These are phyloP conservation scores for Apiotrichum porosum DNA, from an alignment of 1,284 basidiomycete species.

Conservation along the genomic window DNA sequence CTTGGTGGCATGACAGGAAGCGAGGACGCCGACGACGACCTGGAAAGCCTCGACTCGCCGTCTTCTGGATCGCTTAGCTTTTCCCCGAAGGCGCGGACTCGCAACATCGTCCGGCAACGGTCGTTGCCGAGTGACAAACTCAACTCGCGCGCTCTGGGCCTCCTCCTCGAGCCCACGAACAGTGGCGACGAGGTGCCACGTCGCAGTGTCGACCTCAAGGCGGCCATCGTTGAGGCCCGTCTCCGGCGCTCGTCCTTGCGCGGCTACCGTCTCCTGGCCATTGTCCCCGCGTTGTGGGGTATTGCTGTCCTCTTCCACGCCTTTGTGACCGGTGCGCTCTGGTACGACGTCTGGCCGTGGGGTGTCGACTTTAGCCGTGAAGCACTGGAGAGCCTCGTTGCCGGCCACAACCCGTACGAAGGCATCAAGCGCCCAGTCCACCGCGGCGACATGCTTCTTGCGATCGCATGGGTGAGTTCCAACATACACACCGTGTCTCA, in stretches of 20 bases:
- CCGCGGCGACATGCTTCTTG: constrained; percentile 38
- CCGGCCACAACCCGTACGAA: constrained; percentile 17
- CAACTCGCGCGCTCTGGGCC: neutral
- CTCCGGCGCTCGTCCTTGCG: constrained; percentile 30
- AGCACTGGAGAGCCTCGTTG: constrained; percentile 34
- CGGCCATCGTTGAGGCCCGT: constrained; percentile 25
- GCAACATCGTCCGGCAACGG: neutral
- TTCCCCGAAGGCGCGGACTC: constrained; percentile 24
- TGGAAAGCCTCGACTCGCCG: constrained; percentile 24
- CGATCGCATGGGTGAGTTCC: constrained; percentile 39
- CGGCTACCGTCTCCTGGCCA: constrained; percentile 32
- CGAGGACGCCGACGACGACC: constrained; percentile 44
- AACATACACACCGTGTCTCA: no score
- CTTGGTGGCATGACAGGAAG: constrained; percentile 27
- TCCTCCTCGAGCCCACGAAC: constrained; percentile 9
- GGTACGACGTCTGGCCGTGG: constrained; percentile 43
- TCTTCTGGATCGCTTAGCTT: constrained; percentile 38
- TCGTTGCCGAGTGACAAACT: constrained; percentile 2
- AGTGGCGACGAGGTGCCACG: constrained; percentile 7
- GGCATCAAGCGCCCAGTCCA: constrained; percentile 24
- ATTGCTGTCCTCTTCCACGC: constrained; percentile 32
- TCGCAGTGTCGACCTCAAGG: constrained; percentile 7
- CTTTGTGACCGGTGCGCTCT: constrained; percentile 29
- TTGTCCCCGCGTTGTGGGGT: constrained; percentile 41
- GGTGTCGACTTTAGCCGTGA: constrained; percentile 40